These are phyloP conservation scores for Aureobasidium sp. DNA, from an alignment of 2,329 filamentous ascomycete genomes.

Conservation along the genomic window DNA sequence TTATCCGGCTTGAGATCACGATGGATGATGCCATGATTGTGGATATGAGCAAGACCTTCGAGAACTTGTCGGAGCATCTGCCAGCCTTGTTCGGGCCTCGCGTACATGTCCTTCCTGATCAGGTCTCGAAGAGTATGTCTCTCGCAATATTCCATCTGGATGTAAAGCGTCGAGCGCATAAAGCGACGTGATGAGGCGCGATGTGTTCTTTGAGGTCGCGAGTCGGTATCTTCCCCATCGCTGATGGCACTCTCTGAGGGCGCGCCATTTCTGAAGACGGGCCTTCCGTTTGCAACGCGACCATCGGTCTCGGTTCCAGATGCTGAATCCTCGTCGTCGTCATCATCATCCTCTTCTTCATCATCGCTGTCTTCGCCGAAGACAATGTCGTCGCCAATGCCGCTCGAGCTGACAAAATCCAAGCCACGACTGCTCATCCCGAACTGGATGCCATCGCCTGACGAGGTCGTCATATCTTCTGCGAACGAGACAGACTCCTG, in stretches of 20 bases:
- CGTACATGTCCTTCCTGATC: conserved; percentile 67
- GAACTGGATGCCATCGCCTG: conserved; percentile 9
- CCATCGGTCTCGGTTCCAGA: conserved; percentile 23
- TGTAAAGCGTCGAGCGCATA: conserved; percentile 74
- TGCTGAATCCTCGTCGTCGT: conserved; percentile 32
- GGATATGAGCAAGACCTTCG: conserved; percentile 84
- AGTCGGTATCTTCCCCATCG: conserved; percentile 7
- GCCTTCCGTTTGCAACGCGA: background rate
- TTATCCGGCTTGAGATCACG: conserved; percentile 96
- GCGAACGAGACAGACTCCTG: conserved; percentile 8
- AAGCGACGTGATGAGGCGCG: conserved; percentile 39
- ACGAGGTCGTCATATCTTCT: conserved; percentile 2
- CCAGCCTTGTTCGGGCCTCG: conserved; percentile 76
- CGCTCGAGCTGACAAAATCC: conserved; percentile 88
- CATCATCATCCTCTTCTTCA: conserved; percentile 39
- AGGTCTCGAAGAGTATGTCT: conserved; percentile 85
- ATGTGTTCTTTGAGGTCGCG: conserved; percentile 36
- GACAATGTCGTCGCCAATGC: conserved; percentile 62
- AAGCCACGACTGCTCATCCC: conserved; percentile 67
- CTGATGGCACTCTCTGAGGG: conserved; percentile 4
- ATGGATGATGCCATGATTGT: conserved; percentile 85
- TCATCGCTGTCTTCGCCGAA: conserved; percentile 57
- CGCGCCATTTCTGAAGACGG: background rate
- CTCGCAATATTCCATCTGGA: conserved; percentile 98
- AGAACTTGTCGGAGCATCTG: conserved; percentile 84